Evolutionary conservation across 2,329 filamentous ascomycete species (phyloP).

Genomic region (Allantophomopsis cytisporea): DNA sequence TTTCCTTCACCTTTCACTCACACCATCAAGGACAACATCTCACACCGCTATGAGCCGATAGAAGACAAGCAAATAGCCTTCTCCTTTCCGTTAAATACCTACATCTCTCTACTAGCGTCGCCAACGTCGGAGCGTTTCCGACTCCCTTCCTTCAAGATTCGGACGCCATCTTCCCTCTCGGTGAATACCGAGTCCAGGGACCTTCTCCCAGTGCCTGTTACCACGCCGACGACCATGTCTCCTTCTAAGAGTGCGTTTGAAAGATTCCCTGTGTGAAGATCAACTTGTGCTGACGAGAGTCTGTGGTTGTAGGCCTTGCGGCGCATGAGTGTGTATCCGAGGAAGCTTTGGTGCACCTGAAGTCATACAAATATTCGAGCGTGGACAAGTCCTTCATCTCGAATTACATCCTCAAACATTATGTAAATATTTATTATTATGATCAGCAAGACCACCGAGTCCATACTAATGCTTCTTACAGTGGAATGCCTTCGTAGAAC

Average conservation of each 20-base stretch:
- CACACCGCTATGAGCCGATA: too few relatives aligned
- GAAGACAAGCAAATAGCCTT: too few relatives aligned
- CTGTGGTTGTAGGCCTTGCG: conserved; percentile 23
- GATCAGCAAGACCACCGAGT: conserved; percentile 9
- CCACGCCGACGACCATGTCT: conserved; percentile 20
- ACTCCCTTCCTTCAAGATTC: conserved; percentile 13
- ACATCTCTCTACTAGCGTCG: conserved; percentile 2
- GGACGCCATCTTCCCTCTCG: conserved; percentile 10
- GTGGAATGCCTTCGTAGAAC: conserved; percentile 94
- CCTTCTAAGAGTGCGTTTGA: conserved; percentile 21
- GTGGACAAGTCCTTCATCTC: conserved; percentile 94
- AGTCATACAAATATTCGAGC: conserved; percentile 92
- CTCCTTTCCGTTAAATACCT: too few relatives aligned
- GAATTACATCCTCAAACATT: conserved; percentile 85
- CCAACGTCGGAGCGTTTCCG: conserved; percentile 17
- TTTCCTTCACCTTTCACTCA: too few relatives aligned
- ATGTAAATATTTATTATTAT: conserved; percentile 52
- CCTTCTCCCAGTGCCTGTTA: conserved; percentile 15
- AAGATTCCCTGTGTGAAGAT: neutral
- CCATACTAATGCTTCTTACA: conserved; percentile 24
- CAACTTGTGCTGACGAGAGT: neutral
- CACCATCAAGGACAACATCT: too few relatives aligned
- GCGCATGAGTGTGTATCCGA: conserved; percentile 69
- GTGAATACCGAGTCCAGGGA: conserved; percentile 11
- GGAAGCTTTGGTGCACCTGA: conserved; percentile 80